These are phyloP conservation scores for Penicillium paneum DNA, from an alignment of 2,329 filamentous ascomycete species.

Conservation along the genomic window DNA sequence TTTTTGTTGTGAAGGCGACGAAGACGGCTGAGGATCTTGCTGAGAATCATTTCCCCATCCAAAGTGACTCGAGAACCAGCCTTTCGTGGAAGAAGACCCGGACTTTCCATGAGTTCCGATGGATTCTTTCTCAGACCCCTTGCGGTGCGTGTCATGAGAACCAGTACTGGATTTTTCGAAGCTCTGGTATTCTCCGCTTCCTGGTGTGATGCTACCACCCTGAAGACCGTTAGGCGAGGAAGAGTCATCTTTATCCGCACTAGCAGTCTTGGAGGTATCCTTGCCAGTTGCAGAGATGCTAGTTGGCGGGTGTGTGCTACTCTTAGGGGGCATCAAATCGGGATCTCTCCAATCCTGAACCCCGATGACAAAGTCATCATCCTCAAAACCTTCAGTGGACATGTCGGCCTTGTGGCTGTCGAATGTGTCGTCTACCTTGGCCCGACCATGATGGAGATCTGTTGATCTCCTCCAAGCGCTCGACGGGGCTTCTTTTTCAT, in stretches of 20 bases:
- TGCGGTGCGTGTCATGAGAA: conserved; percentile 13
- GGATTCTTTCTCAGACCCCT: conserved; percentile 12
- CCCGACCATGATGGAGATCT: conserved; percentile 26
- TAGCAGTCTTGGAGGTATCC: conserved; percentile 29
- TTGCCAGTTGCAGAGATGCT: conserved; percentile 25
- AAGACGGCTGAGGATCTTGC: conserved; percentile 12
- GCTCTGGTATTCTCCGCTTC: conserved; percentile 66
- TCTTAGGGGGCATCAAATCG: conserved; percentile 58
- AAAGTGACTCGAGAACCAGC: conserved; percentile 39
- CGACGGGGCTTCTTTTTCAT: conserved; percentile 45
- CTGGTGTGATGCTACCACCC: conserved; percentile 67
- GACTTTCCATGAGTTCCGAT: conserved; percentile 8
- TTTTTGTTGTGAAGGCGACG: conserved; percentile 10
- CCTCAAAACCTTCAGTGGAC: conserved; percentile 31
- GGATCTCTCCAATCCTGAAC: conserved; percentile 84
- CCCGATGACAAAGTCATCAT: conserved; percentile 74
- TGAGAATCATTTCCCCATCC: conserved; percentile 26
- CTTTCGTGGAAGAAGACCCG: conserved; percentile 16
- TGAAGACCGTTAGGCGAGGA: conserved; percentile 44
- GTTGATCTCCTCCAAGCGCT: conserved; percentile 19
- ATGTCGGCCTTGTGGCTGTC: conserved; percentile 24
- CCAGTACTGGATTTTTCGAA: conserved; percentile 33
- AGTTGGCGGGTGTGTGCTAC: conserved; percentile 22
- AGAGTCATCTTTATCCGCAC: conserved; percentile 32
- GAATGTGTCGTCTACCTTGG: conserved; percentile 10